Conservation (phyloP, 495 filamentous ascomycete genomes). For the Pyrenopolyporus hunteri region DNA sequence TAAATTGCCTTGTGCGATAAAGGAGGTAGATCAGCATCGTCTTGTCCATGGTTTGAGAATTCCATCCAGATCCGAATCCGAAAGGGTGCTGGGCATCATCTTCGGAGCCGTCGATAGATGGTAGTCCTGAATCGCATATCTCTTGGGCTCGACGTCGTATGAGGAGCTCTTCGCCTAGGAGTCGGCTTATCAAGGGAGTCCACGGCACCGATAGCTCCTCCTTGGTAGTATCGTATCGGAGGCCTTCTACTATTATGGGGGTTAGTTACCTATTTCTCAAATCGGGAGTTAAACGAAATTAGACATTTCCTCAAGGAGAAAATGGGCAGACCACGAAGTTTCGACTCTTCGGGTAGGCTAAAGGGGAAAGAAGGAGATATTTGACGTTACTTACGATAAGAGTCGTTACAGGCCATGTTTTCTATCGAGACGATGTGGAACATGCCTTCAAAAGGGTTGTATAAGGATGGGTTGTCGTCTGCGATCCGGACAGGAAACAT, state of each 20-base stretch:
- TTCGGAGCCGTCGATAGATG: background rate
- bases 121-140: background rate
- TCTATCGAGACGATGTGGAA: too few species aligned
- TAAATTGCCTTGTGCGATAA: background rate
- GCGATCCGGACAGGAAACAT: too few species aligned
- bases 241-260: background rate
- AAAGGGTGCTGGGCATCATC: too few species aligned
- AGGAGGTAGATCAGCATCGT: background rate
- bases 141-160: background rate
- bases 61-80: background rate
- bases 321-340: too few species aligned
- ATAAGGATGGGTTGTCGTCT: too few species aligned
- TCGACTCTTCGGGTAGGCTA: too few species aligned
- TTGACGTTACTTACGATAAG: too few species aligned
- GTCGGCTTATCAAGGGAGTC: background rate
- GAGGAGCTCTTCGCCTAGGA: background rate
- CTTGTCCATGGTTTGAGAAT: background rate
- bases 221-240: background rate
- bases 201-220: background rate
- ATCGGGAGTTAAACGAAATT: background rate
- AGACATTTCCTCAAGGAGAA: too few species aligned
- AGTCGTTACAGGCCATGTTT: too few species aligned
- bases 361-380: too few species aligned
- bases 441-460: too few species aligned
- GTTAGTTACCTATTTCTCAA: background rate